Evolutionary conservation across 2,329 filamentous ascomycete genomes (phyloP).

Genomic region (Fusarium sarcochroum): DNA sequence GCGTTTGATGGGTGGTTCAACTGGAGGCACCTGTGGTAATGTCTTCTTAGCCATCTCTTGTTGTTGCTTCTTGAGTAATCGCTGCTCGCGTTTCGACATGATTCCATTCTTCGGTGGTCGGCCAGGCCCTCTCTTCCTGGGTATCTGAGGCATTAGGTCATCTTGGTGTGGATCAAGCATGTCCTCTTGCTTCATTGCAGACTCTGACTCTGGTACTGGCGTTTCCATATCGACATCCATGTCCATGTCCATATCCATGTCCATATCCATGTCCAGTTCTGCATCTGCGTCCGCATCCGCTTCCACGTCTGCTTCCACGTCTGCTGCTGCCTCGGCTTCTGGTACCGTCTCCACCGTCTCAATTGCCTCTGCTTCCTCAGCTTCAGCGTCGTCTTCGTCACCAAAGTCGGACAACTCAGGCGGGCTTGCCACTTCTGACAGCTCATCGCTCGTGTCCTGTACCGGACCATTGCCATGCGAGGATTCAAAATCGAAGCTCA

Average conservation of each 20-base stretch:
- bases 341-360: conserved; percentile 47
- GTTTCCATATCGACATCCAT: conserved; percentile 42
- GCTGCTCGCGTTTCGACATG: conserved; percentile 83
- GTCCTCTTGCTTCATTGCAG: conserved; percentile 50
- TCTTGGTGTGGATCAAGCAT: conserved; percentile 52
- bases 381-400: conserved; percentile 53
- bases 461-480: conserved; percentile 70
- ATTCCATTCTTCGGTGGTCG: conserved; percentile 85
- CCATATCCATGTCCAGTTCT: conserved; percentile 42
- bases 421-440: conserved; percentile 61
- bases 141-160: conserved; percentile 59
- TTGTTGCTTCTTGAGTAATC: conserved; percentile 71
- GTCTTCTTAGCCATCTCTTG: conserved; percentile 66
- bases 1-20: conserved; percentile 70
- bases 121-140: conserved; percentile 82
- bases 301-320: conserved; percentile 44
- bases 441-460: conserved; percentile 68
- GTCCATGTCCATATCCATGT: conserved; percentile 36
- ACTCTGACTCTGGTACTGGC: conserved; percentile 42
- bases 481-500: conserved; percentile 81
- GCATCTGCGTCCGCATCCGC: conserved; percentile 28
- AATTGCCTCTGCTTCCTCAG: conserved; percentile 43
- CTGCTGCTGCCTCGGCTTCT: conserved; percentile 49
- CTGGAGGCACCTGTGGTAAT: conserved; percentile 60
- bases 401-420: conserved; percentile 58